phyloP scores from a whole-genome alignment of 768 basidiomycete genomes.

The Phaffia tasmanica region DNA sequence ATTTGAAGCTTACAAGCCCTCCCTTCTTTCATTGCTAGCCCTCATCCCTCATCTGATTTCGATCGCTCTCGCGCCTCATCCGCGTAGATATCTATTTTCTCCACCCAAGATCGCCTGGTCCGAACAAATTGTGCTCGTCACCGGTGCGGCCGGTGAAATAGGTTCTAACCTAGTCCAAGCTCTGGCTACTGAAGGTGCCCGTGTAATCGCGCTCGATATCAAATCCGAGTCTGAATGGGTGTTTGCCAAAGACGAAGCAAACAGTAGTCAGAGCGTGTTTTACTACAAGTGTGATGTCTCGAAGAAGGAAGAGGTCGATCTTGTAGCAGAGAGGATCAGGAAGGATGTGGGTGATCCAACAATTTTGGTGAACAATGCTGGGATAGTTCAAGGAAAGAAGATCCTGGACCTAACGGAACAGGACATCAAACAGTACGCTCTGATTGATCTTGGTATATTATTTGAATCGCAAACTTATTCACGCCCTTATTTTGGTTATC shows the following conservation, averaged over 20 bases:
- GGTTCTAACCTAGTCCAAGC: conserved; percentile 82
- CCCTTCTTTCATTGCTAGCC: too few relatives aligned
- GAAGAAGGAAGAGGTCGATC: conserved; percentile 71
- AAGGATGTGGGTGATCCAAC: conserved; percentile 86
- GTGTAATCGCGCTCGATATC: conserved; percentile 75
- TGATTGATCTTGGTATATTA: neutral
- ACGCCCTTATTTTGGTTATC: neutral
- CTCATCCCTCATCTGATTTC: conserved; percentile 2
- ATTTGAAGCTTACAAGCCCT: too few relatives aligned
- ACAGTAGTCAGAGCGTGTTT: conserved; percentile 54
- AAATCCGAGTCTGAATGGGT: conserved; percentile 41
- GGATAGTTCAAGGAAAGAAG: conserved; percentile 79
- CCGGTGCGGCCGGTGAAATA: conserved; percentile 82
- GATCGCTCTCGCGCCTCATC: conserved; percentile 2
- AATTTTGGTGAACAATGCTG: conserved; percentile 87
- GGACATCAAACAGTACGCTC: conserved; percentile 65
- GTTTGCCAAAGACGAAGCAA: neutral
- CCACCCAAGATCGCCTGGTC: conserved; percentile 59
- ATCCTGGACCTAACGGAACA: conserved; percentile 64
- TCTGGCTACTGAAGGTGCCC: conserved; percentile 66
- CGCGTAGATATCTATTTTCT: neutral
- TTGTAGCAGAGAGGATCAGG: conserved; percentile 57
- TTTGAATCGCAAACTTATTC: neutral
- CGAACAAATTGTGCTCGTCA: conserved; percentile 78
- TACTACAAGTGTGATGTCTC: conserved; percentile 90